Evolutionary conservation across 805 yeast species (phyloP), one percentile per base, ranked within the genome.

Genomic region (Soucietia sequanensis): DNA sequence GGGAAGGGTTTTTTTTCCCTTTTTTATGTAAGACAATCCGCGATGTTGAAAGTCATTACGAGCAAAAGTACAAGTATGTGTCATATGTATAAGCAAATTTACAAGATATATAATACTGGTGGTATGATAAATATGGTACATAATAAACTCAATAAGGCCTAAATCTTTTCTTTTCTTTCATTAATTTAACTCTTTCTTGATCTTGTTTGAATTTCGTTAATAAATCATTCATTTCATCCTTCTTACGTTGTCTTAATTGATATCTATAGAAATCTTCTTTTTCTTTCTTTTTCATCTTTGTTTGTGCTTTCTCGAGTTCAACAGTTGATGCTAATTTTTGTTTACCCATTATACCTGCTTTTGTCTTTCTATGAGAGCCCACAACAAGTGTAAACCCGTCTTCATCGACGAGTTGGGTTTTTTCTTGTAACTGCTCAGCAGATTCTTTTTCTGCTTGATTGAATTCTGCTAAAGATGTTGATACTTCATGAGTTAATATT

Each of bases 381-480:
- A 89, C 95, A 28, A 90, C 98, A 52, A 85, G 65, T 1, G 95
- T 88, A 63, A 90, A 90, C 2, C 97, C 98, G 57, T 90, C 97
- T 44, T 84, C 96, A 57, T 90, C 98, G 3, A 89, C 93, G 21
- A 76, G 50, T 29, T 76, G 71, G 18, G 75, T 72, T 65, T 78
- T 78, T 8, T 68, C 68, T 36, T 72, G 70, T 32, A 81, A 58
- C 31, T 72, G 75, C 23, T 78, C 80, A 19, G 68, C 66, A 2
- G 80, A 77, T 39, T 73, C 77, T 41, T 71, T 72, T 56, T 91
- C 98, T 18, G 80, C 76, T 36, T 70, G 62, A 48, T 83, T 85
- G 60, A 89, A 91, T 8, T 76, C 76, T 19, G 60, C 62, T 70
- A 91, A 72, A 15, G 82, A 75, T 24, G 68, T 66, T 27, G 84